Conservation (phyloP, 495 filamentous ascomycete genomes). For the Aspergillus leporis region DNA sequence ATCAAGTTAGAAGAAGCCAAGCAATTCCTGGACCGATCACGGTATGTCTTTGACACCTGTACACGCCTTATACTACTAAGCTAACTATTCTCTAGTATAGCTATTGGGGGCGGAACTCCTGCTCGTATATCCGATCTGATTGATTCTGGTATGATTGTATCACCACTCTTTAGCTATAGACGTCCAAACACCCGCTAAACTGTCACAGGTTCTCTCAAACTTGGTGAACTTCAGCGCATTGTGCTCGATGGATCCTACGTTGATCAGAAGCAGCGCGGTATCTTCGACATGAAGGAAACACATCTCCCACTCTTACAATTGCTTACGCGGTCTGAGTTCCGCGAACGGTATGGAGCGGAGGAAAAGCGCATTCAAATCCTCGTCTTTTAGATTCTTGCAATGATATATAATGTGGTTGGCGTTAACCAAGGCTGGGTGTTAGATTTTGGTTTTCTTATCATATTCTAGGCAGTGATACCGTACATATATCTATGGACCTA, state of each 20-base stretch:
- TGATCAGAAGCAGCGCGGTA: constrained; percentile 86
- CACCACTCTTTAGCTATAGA: not conserved
- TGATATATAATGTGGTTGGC: constrained; percentile 15
- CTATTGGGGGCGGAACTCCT: constrained; percentile 89
- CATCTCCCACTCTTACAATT: constrained; percentile 71
- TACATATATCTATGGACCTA: not conserved
- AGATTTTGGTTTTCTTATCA: not conserved
- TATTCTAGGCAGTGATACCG: not conserved
- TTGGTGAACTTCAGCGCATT: constrained; percentile 70
- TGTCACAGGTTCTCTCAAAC: constrained; percentile 63
- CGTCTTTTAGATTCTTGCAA: constrained; percentile 33
- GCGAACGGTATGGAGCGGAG: constrained; percentile 59
- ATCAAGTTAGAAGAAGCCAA: constrained; percentile 91
- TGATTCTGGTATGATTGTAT: constrained; percentile 61
- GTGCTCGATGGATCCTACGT: constrained; percentile 88
- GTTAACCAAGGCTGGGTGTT: constrained; percentile 12
- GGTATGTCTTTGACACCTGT: constrained; percentile 32
- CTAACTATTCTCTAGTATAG: constrained; percentile 53
- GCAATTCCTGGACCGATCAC: constrained; percentile 65
- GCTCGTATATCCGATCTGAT: constrained; percentile 77
- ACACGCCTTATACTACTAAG: not conserved
- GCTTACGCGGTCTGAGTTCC: constrained; percentile 65
- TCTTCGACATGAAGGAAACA: constrained; percentile 92
- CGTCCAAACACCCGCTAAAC: not conserved
- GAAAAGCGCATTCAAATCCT: constrained; percentile 41